Base-by-base conservation (phyloP, 2,329 filamentous ascomycete species). In the Fusarium sp. region DNA sequence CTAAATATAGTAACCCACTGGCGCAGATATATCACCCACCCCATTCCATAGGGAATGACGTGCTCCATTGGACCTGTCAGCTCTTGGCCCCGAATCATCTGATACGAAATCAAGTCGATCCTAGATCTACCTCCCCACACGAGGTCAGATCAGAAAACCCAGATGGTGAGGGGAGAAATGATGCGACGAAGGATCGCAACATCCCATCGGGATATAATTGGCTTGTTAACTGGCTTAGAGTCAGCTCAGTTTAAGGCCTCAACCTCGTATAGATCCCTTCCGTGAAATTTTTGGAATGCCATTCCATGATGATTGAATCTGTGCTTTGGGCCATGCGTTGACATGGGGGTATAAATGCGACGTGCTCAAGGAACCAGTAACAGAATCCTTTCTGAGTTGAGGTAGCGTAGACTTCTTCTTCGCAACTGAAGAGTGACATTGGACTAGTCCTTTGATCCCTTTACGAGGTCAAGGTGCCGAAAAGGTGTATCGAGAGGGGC, bases 61-160 rank as follows among this genome's bases (percentile, higher is more conserved):
- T 14, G 44, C 44, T 49, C n/a, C 23, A 16, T 25, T 9, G 3
- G n/a, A 27, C 23, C n/a, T 16, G 44, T 49, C 14, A 49, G 44
- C 44, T 49, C 44, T 49, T 49, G 5, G 23, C 44, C 16, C 10
- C 25, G n/a, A 29, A 49, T 49, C 44, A 49, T 49, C 25, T 49
- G 44, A 49, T 23, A 46, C 20, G 13, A 2, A 44, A 25, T n/a
- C 16, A 7, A 16, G 9, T 16, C 1, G 9, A 49, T 27, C 23
- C 23, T 0, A 27, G n/a, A 49, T 49, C 44, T 49, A 6, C 8
- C 10, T 49, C 23, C 23, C 44, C 23, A 6, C 25, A 29, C 4
- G 1, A 16, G n/a, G 44, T 29, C 44, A 46, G 42, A 46, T 46
- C 42, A 46, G 20, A 44, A 25, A 44, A 25, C 7, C n/a, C 40